Conservation (phyloP, 208 protist genomes). For the Vickermania ingenoplastis region DNA sequence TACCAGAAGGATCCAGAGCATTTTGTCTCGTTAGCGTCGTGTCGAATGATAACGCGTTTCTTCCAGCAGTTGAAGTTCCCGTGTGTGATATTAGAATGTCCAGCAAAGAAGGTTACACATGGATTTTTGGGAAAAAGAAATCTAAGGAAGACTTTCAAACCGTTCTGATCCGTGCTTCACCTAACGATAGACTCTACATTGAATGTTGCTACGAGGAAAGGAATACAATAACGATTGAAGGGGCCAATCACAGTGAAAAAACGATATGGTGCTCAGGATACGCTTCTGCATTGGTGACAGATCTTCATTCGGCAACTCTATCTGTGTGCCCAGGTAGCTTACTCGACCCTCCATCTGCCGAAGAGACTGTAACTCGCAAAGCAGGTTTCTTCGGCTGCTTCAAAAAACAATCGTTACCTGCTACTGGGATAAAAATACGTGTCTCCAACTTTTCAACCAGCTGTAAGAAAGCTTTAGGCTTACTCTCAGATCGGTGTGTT, state of each 20-base stretch:
- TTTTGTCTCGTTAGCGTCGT: slow-evolving; percentile 69
- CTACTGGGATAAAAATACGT: not conserved
- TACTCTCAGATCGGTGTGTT: slow-evolving; percentile 36
- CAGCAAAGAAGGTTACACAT: slow-evolving; percentile 35
- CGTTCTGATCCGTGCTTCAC: slow-evolving; percentile 26
- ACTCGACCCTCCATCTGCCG: slow-evolving; percentile 9
- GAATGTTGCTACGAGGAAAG: slow-evolving; percentile 68
- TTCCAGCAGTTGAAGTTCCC: slow-evolving; percentile 45
- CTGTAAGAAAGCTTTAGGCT: not conserved
- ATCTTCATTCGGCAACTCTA: slow-evolving; percentile 19
- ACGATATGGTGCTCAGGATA: slow-evolving; percentile 70
- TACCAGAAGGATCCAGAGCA: slow-evolving; percentile 25
- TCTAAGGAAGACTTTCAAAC: slow-evolving; percentile 11
- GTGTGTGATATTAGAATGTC: slow-evolving; percentile 22
- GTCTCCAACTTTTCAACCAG: not conserved
- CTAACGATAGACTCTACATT: slow-evolving; percentile 47
- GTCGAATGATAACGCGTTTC: slow-evolving; percentile 33
- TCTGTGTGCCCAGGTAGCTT: slow-evolving; percentile 38
- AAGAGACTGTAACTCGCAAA: slow-evolving; percentile 9
- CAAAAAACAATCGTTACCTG: slow-evolving; percentile 10
- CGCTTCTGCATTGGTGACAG: slow-evolving; percentile 17
- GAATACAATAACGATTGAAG: not conserved
- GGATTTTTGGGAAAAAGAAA: slow-evolving; percentile 32
- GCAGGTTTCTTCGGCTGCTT: slow-evolving; percentile 4
- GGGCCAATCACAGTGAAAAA: slow-evolving; percentile 1